Conservation (phyloP, 495 filamentous ascomycete species). For the Hypoxylon fragiforme region DNA sequence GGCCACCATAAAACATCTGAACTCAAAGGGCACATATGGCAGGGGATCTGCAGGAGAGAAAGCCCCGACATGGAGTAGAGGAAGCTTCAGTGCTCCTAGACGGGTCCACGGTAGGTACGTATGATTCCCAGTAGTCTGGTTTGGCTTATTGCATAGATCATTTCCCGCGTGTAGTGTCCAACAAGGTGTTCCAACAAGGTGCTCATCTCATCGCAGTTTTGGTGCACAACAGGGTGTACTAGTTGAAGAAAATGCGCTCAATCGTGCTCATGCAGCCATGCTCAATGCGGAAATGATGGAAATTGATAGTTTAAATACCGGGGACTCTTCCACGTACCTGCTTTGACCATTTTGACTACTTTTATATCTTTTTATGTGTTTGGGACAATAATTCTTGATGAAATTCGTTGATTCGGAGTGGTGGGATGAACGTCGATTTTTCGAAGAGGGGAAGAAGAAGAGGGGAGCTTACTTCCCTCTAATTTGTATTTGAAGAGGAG, state of each 20-base stretch:
- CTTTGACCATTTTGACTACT: conserved; percentile 84
- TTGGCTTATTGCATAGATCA: not conserved
- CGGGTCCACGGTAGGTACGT: conserved; percentile 9
- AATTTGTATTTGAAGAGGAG: conserved; percentile 36
- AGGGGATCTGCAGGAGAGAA: conserved; percentile 10
- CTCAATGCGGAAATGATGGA: conserved; percentile 34
- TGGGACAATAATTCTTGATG: conserved; percentile 14
- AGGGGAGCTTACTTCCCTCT: conserved; percentile 22
- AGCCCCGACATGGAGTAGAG: too few species aligned
- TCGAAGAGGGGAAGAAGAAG: conserved; percentile 18
- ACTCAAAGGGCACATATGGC: conserved; percentile 23
- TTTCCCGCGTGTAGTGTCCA: conserved; percentile 29
- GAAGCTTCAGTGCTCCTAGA: too few species aligned
- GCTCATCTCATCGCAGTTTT: conserved; percentile 26
- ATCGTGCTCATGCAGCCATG: conserved; percentile 42
- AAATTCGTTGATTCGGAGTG: conserved; percentile 8
- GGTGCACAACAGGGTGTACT: conserved; percentile 28
- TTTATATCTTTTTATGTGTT: conserved; percentile 19
- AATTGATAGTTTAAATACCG: conserved; percentile 28
- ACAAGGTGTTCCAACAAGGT: conserved; percentile 42
- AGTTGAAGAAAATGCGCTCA: conserved; percentile 42
- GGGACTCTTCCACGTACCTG: conserved; percentile 66
- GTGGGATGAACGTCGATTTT: conserved; percentile 20
- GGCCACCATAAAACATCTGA: not conserved
- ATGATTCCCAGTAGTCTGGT: conserved; percentile 23